These are phyloP conservation scores for Galerina sulciceps DNA, from an alignment of 768 basidiomycete genomes.

Conservation along the genomic window DNA sequence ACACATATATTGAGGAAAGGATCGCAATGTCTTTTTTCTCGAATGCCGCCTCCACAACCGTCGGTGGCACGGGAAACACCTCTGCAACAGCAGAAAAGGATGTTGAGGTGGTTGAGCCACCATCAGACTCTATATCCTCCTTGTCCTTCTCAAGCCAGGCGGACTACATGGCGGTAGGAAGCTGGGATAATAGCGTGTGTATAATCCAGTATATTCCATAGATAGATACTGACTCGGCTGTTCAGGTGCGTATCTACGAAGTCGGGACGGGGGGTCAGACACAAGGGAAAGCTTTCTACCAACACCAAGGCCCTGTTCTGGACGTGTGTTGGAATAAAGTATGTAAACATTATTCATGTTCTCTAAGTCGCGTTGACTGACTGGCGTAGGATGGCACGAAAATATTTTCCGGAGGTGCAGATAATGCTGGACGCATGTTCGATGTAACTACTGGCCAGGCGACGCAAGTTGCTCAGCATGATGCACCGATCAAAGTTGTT, in stretches of 20 bases:
- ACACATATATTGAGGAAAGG: neutral
- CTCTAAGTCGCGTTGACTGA: neutral
- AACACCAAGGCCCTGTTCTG: constrained; percentile 89
- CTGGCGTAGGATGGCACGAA: constrained; percentile 79
- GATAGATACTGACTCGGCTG: constrained; percentile 13
- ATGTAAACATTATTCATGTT: constrained; percentile 21
- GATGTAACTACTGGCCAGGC: constrained; percentile 85
- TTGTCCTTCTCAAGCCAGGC: constrained; percentile 84
- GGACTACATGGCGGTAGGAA: constrained; percentile 90
- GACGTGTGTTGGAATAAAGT: constrained; percentile 93
- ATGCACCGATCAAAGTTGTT: constrained; percentile 84
- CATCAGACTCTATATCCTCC: constrained; percentile 85
- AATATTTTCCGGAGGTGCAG: constrained; percentile 90
- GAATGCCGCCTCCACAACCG: constrained; percentile 31
- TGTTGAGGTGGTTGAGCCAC: constrained; percentile 80
- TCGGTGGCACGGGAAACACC: constrained; percentile 32
- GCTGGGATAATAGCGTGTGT: constrained; percentile 91
- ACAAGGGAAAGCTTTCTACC: constrained; percentile 89
- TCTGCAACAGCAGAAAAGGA: constrained; percentile 67
- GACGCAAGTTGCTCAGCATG: constrained; percentile 87
- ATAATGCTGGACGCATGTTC: constrained; percentile 94
- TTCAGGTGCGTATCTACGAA: constrained; percentile 92
- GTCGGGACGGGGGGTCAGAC: constrained; percentile 80
- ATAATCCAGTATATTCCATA: neutral
- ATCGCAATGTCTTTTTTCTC: constrained; percentile 44